Percentiles rank a stretch among this genome's conserved stretches.
Evolutionary conservation across 768 basidiomycete genomes (phyloP).

Genomic region (Phlegmacium glaucopus): DNA sequence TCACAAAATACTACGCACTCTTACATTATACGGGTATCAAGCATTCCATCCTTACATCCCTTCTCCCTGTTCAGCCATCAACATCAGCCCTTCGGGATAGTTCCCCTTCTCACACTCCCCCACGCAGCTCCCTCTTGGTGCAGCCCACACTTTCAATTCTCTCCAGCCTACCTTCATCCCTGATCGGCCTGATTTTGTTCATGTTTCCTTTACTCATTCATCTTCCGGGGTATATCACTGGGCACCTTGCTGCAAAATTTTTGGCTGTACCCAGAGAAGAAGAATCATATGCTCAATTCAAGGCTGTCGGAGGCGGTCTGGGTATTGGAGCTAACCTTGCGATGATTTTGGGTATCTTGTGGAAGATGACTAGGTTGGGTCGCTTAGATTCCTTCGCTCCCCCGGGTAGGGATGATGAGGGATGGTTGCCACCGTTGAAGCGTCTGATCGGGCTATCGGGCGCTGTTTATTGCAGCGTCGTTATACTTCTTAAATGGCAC

Average conservation of each 20-base stretch:
- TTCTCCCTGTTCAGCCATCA: constrained; percentile 10
- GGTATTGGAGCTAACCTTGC: constrained; percentile 31
- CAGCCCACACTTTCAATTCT: constrained; percentile 21
- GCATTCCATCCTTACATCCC: constrained; percentile 41
- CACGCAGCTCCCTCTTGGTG: constrained; percentile 23
- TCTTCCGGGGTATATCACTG: constrained; percentile 56
- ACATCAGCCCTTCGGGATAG: constrained; percentile 3
- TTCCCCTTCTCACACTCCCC: constrained; percentile 23
- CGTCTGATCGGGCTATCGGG: constrained; percentile 13
- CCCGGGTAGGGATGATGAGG: constrained; percentile 3
- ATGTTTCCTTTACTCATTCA: constrained; percentile 47
- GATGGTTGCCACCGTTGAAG: constrained; percentile 5
- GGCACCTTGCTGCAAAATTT: constrained; percentile 37
- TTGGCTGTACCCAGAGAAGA: constrained; percentile 51
- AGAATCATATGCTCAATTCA: constrained; percentile 70
- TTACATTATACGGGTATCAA: constrained; percentile 48
- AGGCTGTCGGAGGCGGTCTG: constrained; percentile 55
- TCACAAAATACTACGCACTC: constrained; percentile 56
- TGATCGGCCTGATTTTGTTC: constrained; percentile 33
- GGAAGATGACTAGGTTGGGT: constrained; percentile 15
- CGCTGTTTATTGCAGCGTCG: constrained; percentile 26
- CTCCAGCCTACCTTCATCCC: constrained; percentile 39
- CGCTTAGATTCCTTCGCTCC: constrained; percentile 7
- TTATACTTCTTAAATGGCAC: constrained; percentile 44
- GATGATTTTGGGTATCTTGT: constrained; percentile 17